These are phyloP conservation scores for Apiotrichum siamense DNA, from an alignment of 1,284 basidiomycete species.

Conservation along the genomic window DNA sequence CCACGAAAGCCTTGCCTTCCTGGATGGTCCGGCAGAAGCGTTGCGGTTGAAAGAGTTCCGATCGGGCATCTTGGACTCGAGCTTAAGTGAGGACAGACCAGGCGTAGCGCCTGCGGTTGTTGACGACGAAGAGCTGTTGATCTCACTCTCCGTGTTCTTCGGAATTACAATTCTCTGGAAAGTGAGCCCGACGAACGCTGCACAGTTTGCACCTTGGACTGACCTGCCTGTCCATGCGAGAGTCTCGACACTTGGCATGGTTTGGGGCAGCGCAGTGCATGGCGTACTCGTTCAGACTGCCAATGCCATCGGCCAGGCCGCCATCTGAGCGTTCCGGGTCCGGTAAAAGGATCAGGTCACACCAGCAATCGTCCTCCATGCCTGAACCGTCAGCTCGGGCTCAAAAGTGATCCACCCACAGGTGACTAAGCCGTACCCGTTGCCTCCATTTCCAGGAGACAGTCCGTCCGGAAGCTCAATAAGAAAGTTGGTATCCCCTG, in stretches of 20 bases:
- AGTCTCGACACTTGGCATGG: slow-evolving; percentile 7
- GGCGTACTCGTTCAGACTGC: slow-evolving; percentile 30
- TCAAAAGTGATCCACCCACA: slow-evolving; percentile 23
- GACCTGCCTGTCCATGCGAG: slow-evolving; percentile 9
- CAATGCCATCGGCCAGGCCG: slow-evolving; percentile 30
- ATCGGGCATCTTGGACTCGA: no score
- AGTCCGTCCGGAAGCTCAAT: slow-evolving; percentile 26
- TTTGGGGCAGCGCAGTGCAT: slow-evolving; percentile 4
- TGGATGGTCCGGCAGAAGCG: no score
- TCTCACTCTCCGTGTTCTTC: no score
- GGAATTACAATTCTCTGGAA: neutral
- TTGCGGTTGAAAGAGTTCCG: no score
- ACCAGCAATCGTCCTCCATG: slow-evolving; percentile 43
- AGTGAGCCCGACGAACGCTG: no score
- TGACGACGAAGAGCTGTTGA: no score
- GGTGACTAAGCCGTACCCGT: slow-evolving; percentile 35
- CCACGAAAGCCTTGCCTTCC: no score
- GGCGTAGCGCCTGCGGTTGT: no score
- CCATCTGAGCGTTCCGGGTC: slow-evolving; percentile 28
- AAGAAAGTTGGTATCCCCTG: slow-evolving; percentile 35
- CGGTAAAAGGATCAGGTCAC: slow-evolving; percentile 30
- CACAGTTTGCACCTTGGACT: neutral
- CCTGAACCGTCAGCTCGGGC: slow-evolving; percentile 16
- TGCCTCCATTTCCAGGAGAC: slow-evolving; percentile 20
- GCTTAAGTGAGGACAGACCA: no score